Base-by-base conservation (phyloP, 495 filamentous ascomycete genomes). In the Gamarada debralockiae region DNA sequence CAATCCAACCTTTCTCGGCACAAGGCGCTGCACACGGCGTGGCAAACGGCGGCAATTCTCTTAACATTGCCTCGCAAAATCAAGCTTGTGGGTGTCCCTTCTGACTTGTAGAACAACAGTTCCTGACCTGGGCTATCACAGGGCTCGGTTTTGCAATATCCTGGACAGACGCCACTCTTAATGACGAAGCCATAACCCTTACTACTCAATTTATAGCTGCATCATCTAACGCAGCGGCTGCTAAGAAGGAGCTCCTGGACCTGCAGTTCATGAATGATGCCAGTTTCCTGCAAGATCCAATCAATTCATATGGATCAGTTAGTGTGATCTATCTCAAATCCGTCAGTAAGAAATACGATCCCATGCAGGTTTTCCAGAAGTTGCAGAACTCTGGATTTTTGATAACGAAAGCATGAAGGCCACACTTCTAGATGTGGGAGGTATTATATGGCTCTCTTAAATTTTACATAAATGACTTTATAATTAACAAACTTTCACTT, bases 341-440 rank as follows among this genome's bases (percentile, higher is more conserved):
- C 17, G 65, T 70, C 25, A 70, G 66, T 1, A 57, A 61, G 53
- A 70, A 73, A 59, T 83, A 76, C 53, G 78, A 81, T 50, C 76
- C 75, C 0, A 45, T 68, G 1, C 68, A 17, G 5, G 54, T 71
- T n/a, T 69, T 74, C 36, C 66, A 71, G 52, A 68, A 34, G 34
- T 21, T 17, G 14, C 12, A 38, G 10, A 12, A 12, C 5, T 24
- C 27, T 23, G 46, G 46, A 8, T 50, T 36, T 25, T 9, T 38
- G 46, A 34, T 7, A 34, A 34, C 14, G 31, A 34, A 34, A 34
- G 7, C 31, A 34, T 7, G 14, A 14, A 14, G 7, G 14, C 31
- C 7, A 34, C 7, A n/a, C n/a, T n/a, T n/a, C n/a, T n/a, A n/a
- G n/a, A n/a, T n/a, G n/a, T n/a, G n/a, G n/a, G n/a, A n/a, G n/a